Conservation (phyloP, 768 basidiomycete genomes). For the Ephemerocybe angulata region DNA sequence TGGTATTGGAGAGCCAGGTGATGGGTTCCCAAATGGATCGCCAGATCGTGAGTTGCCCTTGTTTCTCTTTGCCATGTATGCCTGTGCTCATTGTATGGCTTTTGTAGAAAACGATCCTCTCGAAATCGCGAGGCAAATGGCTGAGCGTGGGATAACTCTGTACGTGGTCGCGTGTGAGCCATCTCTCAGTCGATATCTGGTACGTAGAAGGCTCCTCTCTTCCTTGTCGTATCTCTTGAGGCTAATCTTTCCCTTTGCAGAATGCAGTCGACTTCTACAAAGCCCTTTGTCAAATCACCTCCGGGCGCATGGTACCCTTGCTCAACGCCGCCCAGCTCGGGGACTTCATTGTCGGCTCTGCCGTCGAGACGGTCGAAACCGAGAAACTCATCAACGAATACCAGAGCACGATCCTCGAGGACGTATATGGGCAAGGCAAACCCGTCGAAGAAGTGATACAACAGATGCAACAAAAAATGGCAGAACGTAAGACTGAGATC, state of each 20-base stretch:
- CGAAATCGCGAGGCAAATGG: constrained; percentile 39
- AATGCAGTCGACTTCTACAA: constrained; percentile 28
- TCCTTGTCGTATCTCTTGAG: background rate
- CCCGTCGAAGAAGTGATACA: constrained; percentile 20
- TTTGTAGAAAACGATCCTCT: constrained; percentile 28
- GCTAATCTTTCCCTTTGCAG: constrained; percentile 1
- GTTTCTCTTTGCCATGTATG: background rate
- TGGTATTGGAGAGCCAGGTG: constrained; percentile 52
- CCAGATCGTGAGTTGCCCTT: constrained; percentile 24
- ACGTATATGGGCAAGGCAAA: constrained; percentile 23
- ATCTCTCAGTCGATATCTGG: constrained; percentile 19
- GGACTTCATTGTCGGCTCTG: constrained; percentile 27
- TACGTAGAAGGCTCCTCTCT: background rate
- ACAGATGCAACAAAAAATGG: constrained; percentile 19
- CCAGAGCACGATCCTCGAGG: constrained; percentile 22
- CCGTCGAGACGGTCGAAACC: constrained; percentile 29
- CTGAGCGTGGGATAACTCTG: constrained; percentile 47
- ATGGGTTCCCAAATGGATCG: constrained; percentile 31
- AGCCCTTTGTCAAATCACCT: constrained; percentile 25
- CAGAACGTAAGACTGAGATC: constrained; percentile 18
- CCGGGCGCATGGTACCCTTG: constrained; percentile 27
- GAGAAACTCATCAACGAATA: constrained; percentile 27
- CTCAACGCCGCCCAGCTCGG: constrained; percentile 26
- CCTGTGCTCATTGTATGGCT: background rate
- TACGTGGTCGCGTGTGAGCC: constrained; percentile 60